Base-by-base conservation (phyloP, 352 stramenopile species). In the Phytophthora pisi region DNA sequence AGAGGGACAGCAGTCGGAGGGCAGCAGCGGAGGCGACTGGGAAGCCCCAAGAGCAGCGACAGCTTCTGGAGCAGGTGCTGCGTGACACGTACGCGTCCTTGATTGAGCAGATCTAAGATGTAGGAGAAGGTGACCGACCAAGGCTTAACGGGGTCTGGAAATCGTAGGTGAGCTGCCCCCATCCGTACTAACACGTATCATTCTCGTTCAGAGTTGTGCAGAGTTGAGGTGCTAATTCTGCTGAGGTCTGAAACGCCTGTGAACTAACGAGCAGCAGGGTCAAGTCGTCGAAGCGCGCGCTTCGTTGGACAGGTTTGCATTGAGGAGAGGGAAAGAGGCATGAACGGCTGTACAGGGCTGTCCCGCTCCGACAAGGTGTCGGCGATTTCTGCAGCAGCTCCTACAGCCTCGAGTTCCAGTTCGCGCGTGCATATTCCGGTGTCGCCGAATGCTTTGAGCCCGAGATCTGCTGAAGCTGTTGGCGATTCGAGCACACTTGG, bases 31-130 rank as follows among this genome's bases (percentile, higher is more conserved):
- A 72, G 24, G 28, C 40, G 45, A 20, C 58, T 30, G 66, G 53
- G 15, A 74, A 76, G 34, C 53, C 61, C 42, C 64, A 75, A 66
- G 72, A 66, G n/a, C 58, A 78, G 40, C 62, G 66, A 30, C 52
- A 74, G 59, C 6, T 75, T 13, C 53, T 84, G 23, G 71, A 80
- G 30, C 64, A 81, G 8, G 61, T 81, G 50, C 36, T 84, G 45
- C 70, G 57, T 23, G 57, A 80, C 49, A 78, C 76, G 2, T 81
- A 81, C 16, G 67, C 70, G 0, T 74, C 66, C 0, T 68, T 84
- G 36, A 46, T 84, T 57, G 50, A 79, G 38, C 72, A 79, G 20
- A 70, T 83, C 26, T 83, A 66, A 72, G 28, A 9, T 18, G 20
- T 1, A 20, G 38, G 15, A 45, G 13, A 9, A 16, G 5, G 38